Percentiles rank a stretch among this genome's conserved stretches.
phyloP scores from a whole-genome alignment of 768 basidiomycete genomes.

The Panellus pusillus region DNA sequence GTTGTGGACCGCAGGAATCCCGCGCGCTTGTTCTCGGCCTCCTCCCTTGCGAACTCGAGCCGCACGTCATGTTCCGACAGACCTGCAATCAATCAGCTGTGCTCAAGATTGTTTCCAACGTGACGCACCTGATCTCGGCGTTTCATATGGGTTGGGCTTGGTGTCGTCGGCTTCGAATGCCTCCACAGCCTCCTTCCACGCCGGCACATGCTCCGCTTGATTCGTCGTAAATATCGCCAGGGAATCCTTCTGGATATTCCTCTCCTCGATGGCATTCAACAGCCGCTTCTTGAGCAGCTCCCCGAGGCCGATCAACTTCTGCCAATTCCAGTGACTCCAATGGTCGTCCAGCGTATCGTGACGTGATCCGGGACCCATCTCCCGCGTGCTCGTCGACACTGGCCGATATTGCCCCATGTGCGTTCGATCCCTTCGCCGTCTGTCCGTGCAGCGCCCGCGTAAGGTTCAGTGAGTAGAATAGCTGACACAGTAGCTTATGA shows the following conservation, averaged over 20 bases:
- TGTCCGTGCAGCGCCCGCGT: slow-evolving; percentile 24
- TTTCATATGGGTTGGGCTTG: not conserved
- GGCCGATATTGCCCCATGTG: slow-evolving; percentile 29
- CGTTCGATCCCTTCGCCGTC: slow-evolving; percentile 39
- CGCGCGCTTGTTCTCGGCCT: not conserved
- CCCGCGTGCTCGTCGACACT: slow-evolving; percentile 25
- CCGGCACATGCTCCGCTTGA: not conserved
- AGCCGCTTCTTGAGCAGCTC: slow-evolving; percentile 10
- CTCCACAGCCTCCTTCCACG: slow-evolving; percentile 3
- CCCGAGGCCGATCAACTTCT: slow-evolving; percentile 28
- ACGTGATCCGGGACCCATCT: slow-evolving; percentile 33
- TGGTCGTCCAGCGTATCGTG: slow-evolving; percentile 37
- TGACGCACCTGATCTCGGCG: not conserved
- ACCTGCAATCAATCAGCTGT: not conserved
- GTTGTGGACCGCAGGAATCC: slow-evolving; percentile 16
- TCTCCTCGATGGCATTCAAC: not conserved
- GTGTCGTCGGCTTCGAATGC: slow-evolving; percentile 1
- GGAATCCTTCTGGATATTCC: not conserved
- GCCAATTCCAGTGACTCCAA: slow-evolving; percentile 37
- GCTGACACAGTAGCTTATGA: slow-evolving; percentile 20
- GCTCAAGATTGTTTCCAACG: too few relatives aligned
- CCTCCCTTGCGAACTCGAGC: slow-evolving; percentile 17
- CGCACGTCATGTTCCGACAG: slow-evolving; percentile 12
- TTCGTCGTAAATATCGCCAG: not conserved
- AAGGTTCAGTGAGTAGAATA: slow-evolving; percentile 29